Evolutionary conservation across 495 filamentous ascomycete genomes (phyloP), one percentile per base, ranked within the genome.

Genomic region (Tricharina praecox): DNA sequence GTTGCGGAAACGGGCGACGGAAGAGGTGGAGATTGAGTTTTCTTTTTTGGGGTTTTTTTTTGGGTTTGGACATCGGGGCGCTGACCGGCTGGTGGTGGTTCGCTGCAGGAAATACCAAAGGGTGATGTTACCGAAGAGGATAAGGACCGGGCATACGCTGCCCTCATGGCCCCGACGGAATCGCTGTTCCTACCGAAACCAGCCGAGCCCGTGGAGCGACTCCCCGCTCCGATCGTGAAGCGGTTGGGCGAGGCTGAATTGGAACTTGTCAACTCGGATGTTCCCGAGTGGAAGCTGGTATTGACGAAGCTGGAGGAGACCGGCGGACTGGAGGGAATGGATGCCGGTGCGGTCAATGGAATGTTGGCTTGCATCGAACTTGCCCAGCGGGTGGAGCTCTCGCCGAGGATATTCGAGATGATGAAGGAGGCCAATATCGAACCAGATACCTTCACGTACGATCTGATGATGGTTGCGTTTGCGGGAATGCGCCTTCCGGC

Each of bases 91-190:
- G 28, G 28, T 3, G 20, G 2, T 18, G 15, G 15, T 21, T 43
- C 21, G 23, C 3, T 39, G 23, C 37, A 61, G 58, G 46, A 45
- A 37, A 36, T 55, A 11, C 57, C 57, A 37, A 39, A 51, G 9
- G 13, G 34, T 28, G 58, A 61, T 25, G 49, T 61, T 15, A 60
- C 58, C 4, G 58, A 60, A 5, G 57, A 60, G 15, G 32, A 48
- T 21, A 45, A 51, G 19, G 58, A 61, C 44, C 28, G 40, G n/a
- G 57, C 53, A 21, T 61, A 61, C 25, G 40, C 40, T 9, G 45
- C 53, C 11, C 51, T 61, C 9, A 61, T 61, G 58, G 49, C 58
- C 7, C 48, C 56, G 11, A 18, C 52, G 3, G 16, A 36, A n/a
- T 23, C 50, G 0, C 15, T 30, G 10, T 60, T 60, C 28, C 58